Evolutionary conservation across 768 basidiomycete genomes (phyloP).

Genomic region (Pisolithus tinctorius): DNA sequence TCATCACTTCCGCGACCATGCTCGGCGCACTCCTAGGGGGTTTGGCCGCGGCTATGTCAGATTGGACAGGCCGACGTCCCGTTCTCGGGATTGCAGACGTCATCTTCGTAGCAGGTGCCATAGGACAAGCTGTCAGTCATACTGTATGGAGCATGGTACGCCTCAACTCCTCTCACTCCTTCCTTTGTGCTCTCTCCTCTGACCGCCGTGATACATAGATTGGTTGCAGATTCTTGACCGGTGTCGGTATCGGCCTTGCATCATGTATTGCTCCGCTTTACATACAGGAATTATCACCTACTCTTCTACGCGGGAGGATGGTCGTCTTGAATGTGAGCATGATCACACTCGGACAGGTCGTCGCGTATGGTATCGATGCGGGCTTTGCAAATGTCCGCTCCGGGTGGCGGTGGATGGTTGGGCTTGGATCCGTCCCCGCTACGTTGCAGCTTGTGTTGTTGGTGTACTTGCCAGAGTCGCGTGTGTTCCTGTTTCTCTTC

Average conservation of each 20-base stretch:
- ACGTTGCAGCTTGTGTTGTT: slow-evolving; percentile 54
- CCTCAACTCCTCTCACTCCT: neutral
- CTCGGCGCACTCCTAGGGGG: slow-evolving; percentile 75
- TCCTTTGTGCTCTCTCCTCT: neutral
- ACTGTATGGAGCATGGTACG: slow-evolving; percentile 65
- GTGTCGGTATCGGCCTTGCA: slow-evolving; percentile 67
- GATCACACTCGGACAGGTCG: slow-evolving; percentile 76
- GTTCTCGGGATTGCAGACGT: slow-evolving; percentile 63
- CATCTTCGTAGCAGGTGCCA: slow-evolving; percentile 69
- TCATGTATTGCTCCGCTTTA: slow-evolving; percentile 77
- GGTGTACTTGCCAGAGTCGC: slow-evolving; percentile 71
- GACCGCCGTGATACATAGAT: slow-evolving; percentile 41
- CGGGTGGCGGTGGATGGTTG: slow-evolving; percentile 86
- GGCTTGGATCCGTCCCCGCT: slow-evolving; percentile 64
- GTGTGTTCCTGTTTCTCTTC: slow-evolving; percentile 33
- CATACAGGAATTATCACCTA: slow-evolving; percentile 79
- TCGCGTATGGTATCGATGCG: slow-evolving; percentile 70
- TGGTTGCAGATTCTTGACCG: slow-evolving; percentile 68
- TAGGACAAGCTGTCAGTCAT: slow-evolving; percentile 64
- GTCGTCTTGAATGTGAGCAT: slow-evolving; percentile 78
- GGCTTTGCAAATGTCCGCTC: slow-evolving; percentile 49
- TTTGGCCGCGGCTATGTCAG: slow-evolving; percentile 57
- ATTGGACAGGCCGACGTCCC: slow-evolving; percentile 60
- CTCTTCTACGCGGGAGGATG: slow-evolving; percentile 65
- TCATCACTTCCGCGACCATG: slow-evolving; percentile 75